Evolutionary conservation across 2,329 filamentous ascomycete genomes (phyloP), one percentile per base, ranked within the genome.

Genomic region (Teratosphaeria pseudoeucalypti): DNA sequence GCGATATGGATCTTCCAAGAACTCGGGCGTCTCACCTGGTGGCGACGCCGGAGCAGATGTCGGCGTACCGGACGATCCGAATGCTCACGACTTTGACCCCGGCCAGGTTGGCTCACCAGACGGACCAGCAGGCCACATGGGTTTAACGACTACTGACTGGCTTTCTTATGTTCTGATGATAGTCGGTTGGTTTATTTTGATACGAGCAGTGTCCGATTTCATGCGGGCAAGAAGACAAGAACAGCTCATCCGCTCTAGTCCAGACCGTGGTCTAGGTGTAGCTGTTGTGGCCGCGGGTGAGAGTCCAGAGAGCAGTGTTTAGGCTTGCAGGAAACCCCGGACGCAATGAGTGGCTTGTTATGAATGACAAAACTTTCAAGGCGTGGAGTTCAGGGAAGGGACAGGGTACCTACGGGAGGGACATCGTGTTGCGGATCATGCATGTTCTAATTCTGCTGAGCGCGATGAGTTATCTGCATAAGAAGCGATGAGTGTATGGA

Each of bases 111-210:
- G 79, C 2, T 78, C 77, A 34, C 73, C 68, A 47, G 69, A 72
- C 14, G 62, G 68, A 1, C 66, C 72, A 61, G 29, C 54, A 61
- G 19, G 73, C 63, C 66, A 74, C 1, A 68, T 75, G 12, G 82
- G 84, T 39, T 83, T 96, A 52, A 83, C 81, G 6, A 87, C 86
- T 57, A n/a, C 14, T 23, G 92, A 97, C 71, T 96, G 90, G 90
- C 79, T 96, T 63, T 89, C 91, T 11, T 99, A 97, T 69, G 79
- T 89, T 16, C 76, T 99, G 55, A 99, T 99, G 94, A 89, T 99
- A 70, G 87, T 95, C 1, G 94, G 94, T 5, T 99, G 94, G 94
- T 97, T 97, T 71, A 91, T 99, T 63, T 79, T 99, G 63, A 97
- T 99, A 71, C 85, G 92, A 74, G 87, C 91, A n/a, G 85, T 96